These are phyloP conservation scores for Kalmanozyma brasiliensis DNA, from an alignment of 1,284 basidiomycete genomes.

Conservation along the genomic window DNA sequence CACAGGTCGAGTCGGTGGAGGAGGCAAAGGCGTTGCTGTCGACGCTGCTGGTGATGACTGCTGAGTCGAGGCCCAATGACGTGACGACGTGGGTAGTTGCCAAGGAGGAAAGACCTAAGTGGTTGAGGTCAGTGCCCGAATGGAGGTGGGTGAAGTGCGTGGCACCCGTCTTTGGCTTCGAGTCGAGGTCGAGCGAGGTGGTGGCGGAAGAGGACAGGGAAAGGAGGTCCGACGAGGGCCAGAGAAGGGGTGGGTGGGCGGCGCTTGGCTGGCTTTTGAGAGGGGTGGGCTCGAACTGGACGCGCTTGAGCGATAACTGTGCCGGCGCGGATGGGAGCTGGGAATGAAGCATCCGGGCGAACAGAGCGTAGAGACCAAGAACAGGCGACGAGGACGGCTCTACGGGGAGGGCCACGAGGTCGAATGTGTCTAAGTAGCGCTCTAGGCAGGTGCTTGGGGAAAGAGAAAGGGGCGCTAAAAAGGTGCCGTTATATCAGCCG, in stretches of 20 bases:
- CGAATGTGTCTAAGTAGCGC: no score
- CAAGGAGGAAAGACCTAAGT: constrained; percentile 16
- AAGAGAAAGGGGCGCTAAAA: not conserved
- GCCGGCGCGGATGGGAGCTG: constrained; percentile 30
- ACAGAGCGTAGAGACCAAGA: constrained; percentile 1
- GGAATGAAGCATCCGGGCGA: constrained; percentile 38
- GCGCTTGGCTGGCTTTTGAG: constrained; percentile 1
- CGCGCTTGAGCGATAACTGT: constrained; percentile 31
- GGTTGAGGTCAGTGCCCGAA: constrained; percentile 12
- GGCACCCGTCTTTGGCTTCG: constrained; percentile 30
- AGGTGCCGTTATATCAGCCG: no score
- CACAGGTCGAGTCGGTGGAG: constrained; percentile 14
- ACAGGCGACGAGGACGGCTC: constrained; percentile 19
- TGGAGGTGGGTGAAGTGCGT: constrained; percentile 18
- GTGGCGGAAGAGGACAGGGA: constrained; percentile 1
- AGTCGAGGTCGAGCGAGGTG: constrained; percentile 6
- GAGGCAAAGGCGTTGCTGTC: constrained; percentile 8
- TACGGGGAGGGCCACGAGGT: constrained; percentile 2
- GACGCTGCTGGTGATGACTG: constrained; percentile 6
- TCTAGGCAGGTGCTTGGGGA: constrained; percentile 4
- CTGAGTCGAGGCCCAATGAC: constrained; percentile 5
- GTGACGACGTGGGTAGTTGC: constrained; percentile 1
- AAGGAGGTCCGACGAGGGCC: constrained; percentile 7
- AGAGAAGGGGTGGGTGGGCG: constrained; percentile 14
- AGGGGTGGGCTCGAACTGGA: constrained; percentile 12